Conservation (phyloP, 768 basidiomycete genomes). For the Rhizopogon salebrosus region DNA sequence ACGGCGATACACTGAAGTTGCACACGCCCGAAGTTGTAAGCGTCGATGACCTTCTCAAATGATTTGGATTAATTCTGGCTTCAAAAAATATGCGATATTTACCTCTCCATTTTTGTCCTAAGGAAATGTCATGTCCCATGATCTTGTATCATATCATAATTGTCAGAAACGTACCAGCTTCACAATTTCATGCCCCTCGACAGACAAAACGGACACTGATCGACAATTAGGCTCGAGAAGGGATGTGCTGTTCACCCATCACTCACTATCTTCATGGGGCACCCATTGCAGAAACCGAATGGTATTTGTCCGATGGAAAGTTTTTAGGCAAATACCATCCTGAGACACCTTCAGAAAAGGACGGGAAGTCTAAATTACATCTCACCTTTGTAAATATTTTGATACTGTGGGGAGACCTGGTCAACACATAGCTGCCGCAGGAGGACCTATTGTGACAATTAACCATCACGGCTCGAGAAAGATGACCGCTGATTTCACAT, state of each 20-base stretch:
- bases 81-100: background rate
- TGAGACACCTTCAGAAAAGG: constrained; percentile 9
- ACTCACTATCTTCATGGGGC: constrained; percentile 40
- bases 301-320: constrained; percentile 40
- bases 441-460: constrained; percentile 35
- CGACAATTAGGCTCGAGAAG: background rate
- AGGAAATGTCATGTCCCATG: constrained; percentile 7
- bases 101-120: constrained; percentile 45
- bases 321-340: constrained; percentile 47
- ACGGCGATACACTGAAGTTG: constrained; percentile 44
- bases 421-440: constrained; percentile 39
- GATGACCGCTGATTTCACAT: constrained; percentile 1
- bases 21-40: constrained; percentile 40
- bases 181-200: constrained; percentile 45
- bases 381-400: constrained; percentile 47
- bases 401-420: constrained; percentile 42
- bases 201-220: constrained; percentile 41
- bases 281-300: constrained; percentile 50
- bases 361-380: background rate
- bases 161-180: constrained; percentile 33
- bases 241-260: background rate
- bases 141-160: constrained; percentile 18
- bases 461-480: background rate
- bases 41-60: constrained; percentile 30
- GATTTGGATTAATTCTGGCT: background rate